phyloP scores from a whole-genome alignment of 768 basidiomycete species.

The Saitozyma sp. region DNA sequence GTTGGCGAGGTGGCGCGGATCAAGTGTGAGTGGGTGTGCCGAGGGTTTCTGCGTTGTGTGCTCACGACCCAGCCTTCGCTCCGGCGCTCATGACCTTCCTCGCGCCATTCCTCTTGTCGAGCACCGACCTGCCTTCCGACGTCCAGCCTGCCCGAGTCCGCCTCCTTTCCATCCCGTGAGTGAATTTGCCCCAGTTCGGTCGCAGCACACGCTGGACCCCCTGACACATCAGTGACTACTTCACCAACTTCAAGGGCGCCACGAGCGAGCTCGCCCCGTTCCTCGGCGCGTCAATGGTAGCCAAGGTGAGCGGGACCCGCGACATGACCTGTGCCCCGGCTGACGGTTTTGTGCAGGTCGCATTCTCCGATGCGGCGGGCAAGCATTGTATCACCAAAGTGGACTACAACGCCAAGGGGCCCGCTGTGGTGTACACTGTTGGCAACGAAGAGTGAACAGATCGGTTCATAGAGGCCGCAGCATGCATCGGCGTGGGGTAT shows the following conservation, averaged over 20 bases:
- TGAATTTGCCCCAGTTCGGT: neutral
- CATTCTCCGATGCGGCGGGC: constrained; percentile 37
- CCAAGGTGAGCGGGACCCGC: constrained; percentile 30
- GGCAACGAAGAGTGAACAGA: neutral
- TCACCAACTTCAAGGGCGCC: constrained; percentile 40
- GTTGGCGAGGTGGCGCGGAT: constrained; percentile 47
- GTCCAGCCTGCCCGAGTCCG: constrained; percentile 39
- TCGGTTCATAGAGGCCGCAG: neutral
- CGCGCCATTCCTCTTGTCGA: constrained; percentile 42
- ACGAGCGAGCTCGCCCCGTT: constrained; percentile 47
- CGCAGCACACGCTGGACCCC: neutral
- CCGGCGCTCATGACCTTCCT: constrained; percentile 47
- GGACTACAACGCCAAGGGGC: constrained; percentile 49
- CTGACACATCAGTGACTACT: constrained; percentile 41
- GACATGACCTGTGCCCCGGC: neutral
- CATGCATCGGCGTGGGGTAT: too few relatives aligned
- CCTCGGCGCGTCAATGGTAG: constrained; percentile 46
- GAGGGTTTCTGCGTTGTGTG: neutral
- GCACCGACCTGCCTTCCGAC: constrained; percentile 42
- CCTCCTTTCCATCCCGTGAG: constrained; percentile 42
- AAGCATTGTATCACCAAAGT: constrained; percentile 43
- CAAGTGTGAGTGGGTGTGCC: constrained; percentile 37
- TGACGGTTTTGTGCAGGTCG: constrained; percentile 24
- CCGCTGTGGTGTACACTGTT: constrained; percentile 40
- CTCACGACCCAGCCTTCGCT: constrained; percentile 33